A percentile compares a stretch with the other conserved stretches of the same genome.
These are phyloP conservation scores for Paecilomyces sp. DNA, from an alignment of 2,329 filamentous ascomycete species.

Conservation along the genomic window DNA sequence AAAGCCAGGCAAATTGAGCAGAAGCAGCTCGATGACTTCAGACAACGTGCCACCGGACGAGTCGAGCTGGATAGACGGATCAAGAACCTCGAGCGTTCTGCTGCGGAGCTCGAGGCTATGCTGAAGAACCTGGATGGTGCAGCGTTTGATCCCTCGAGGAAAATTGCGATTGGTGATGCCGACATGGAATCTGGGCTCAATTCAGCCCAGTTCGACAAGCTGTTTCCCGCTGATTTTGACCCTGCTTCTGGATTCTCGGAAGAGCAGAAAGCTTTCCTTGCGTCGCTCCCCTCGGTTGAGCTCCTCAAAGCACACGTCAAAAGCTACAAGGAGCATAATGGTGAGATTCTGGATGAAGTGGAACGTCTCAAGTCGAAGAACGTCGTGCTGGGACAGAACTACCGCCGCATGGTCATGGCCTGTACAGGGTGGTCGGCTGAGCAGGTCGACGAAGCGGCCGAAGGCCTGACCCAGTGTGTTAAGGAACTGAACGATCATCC, in stretches of 20 bases:
- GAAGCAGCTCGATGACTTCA: constrained; percentile 63
- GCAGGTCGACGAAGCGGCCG: constrained; percentile 73
- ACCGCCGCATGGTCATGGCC: constrained; percentile 77
- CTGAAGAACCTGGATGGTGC: constrained; percentile 43
- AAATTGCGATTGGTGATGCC: constrained; percentile 42
- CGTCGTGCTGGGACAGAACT: constrained; percentile 78
- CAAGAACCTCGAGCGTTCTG: constrained; percentile 67
- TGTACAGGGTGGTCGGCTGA: constrained; percentile 74
- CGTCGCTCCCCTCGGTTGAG: constrained; percentile 51
- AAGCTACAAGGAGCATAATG: constrained; percentile 64
- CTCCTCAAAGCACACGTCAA: constrained; percentile 61
- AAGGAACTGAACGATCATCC: constrained; percentile 64
- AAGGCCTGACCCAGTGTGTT: constrained; percentile 74
- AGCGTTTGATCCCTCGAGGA: constrained; percentile 38
- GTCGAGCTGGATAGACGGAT: constrained; percentile 64
- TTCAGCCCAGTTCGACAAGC: constrained; percentile 22
- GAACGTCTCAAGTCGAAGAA: constrained; percentile 68
- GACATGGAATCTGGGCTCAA: constrained; percentile 36
- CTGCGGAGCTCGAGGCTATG: constrained; percentile 59
- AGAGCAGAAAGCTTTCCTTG: constrained; percentile 35
- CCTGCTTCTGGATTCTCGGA: constrained; percentile 34
- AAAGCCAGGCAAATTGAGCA: constrained; percentile 71
- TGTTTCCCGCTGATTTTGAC: constrained; percentile 33
- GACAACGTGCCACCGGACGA: constrained; percentile 56
- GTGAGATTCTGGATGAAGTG: constrained; percentile 59